Percentiles rank a stretch among this genome's conserved stretches.
phyloP scores from a whole-genome alignment of 2,329 filamentous ascomycete genomes.

The Cercospora nicotianae region DNA sequence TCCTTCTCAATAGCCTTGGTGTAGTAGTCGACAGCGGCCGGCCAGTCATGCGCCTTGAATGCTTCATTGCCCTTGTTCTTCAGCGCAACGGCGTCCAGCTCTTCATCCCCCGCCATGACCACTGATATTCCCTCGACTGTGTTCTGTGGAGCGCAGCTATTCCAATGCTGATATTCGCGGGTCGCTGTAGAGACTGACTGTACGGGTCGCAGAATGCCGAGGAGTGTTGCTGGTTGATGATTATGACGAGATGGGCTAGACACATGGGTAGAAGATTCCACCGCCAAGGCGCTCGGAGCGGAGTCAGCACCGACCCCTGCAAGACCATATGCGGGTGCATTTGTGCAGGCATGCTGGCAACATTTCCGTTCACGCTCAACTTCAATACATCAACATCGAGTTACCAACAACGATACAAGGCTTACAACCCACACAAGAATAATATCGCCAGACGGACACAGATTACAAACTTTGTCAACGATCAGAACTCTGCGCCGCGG shows the following conservation, averaged over 20 bases:
- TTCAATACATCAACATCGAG: not conserved
- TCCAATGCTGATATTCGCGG: not conserved
- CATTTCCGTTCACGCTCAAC: not conserved
- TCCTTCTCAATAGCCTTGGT: slow-evolving; percentile 53
- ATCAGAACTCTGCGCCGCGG: not conserved
- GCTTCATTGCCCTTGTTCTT: slow-evolving; percentile 96
- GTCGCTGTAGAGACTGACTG: slow-evolving; percentile 13
- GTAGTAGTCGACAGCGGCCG: slow-evolving; percentile 77
- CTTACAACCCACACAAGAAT: not conserved
- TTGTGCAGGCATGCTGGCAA: not conserved
- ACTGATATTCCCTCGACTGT: not conserved
- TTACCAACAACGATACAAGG: not conserved
- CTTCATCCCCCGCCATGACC: slow-evolving; percentile 34
- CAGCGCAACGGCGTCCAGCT: slow-evolving; percentile 68
- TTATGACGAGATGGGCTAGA: not conserved
- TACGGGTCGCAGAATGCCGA: not conserved
- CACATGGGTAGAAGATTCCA: not conserved
- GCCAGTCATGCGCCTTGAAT: slow-evolving; percentile 86
- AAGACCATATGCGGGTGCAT: not conserved
- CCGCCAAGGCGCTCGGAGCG: not conserved
- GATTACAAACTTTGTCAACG: not conserved
- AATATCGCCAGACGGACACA: not conserved
- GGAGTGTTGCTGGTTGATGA: not conserved
- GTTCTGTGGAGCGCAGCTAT: not conserved
- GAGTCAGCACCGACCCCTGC: not conserved